Conservation (phyloP, 139 green algal genomes). For the Tetradesmus lagerheimii region DNA sequence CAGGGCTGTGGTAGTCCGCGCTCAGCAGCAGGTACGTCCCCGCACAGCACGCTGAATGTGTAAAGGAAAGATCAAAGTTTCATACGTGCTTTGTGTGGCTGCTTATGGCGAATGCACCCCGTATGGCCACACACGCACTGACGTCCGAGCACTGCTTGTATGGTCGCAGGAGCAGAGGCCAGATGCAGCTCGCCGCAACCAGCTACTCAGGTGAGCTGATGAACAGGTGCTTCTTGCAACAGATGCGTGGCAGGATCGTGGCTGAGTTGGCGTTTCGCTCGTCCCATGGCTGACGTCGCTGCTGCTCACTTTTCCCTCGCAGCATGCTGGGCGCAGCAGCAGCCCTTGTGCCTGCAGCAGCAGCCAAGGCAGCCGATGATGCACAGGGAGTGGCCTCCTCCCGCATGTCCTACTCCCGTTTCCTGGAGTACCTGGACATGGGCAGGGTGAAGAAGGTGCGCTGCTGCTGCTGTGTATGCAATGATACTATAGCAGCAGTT, state of each 20-base stretch:
- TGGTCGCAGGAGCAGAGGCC: slow-evolving; percentile 31
- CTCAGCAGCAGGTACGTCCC: slow-evolving; percentile 25
- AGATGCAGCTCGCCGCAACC: slow-evolving; percentile 29
- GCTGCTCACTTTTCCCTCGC: background rate
- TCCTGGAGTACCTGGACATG: slow-evolving; percentile 99
- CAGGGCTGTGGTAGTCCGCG: slow-evolving; percentile 35
- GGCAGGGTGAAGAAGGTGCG: slow-evolving; percentile 98
- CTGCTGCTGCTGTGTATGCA: background rate
- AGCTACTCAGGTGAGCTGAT: background rate
- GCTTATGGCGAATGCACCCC: background rate
- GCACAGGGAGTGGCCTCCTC: slow-evolving; percentile 91
- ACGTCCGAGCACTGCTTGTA: slow-evolving; percentile 2
- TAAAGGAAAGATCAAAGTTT: background rate
- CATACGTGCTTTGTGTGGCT: background rate
- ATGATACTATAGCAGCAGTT: background rate
- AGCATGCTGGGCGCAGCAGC: slow-evolving; percentile 43
- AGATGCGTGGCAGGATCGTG: background rate
- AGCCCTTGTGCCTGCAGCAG: slow-evolving; percentile 38
- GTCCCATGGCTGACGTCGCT: background rate
- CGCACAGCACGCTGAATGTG: background rate
- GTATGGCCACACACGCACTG: background rate
- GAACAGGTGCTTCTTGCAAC: background rate
- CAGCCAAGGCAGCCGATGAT: slow-evolving; percentile 60
- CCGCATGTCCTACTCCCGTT: slow-evolving; percentile 99
- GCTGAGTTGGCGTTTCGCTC: background rate